Percentiles rank a stretch among this genome's conserved stretches.
phyloP scores from a whole-genome alignment of 345 rosid genomes.

The Syzygium oleosum region DNA sequence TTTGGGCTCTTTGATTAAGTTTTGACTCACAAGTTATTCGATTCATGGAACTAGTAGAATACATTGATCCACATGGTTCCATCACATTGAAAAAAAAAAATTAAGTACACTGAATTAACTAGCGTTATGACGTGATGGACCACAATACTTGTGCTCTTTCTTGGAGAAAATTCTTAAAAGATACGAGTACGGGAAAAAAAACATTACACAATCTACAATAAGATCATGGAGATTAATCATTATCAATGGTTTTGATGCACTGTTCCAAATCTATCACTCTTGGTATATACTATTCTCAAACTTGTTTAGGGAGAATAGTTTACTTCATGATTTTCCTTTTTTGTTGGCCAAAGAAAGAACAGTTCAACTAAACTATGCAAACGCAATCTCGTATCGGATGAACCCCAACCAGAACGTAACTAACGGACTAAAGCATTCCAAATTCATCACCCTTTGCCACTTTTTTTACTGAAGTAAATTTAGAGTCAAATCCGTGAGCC shows the following conservation, averaged over 20 bases:
- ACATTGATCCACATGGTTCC: neutral
- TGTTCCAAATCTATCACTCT: neutral
- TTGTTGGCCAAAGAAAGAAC: neutral
- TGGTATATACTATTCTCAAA: neutral
- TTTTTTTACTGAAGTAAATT: neutral
- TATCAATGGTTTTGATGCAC: no score
- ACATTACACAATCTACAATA: neutral
- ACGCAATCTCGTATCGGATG: neutral
- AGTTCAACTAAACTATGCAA: neutral
- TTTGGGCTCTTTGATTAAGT: neutral
- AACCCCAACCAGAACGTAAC: neutral
- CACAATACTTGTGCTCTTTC: neutral
- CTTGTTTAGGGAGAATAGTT: neutral
- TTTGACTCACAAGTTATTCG: neutral
- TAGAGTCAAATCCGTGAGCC: neutral
- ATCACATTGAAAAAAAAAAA: neutral
- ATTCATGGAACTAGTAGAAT: neutral
- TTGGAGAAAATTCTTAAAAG: neutral
- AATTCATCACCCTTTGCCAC: neutral
- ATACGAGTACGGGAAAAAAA: neutral
- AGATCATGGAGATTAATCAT: neutral
- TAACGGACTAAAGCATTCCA: neutral
- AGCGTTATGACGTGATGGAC: neutral
- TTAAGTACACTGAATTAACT: neutral
- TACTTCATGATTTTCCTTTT: neutral